Evolutionary conservation across 257 asterid genomes (phyloP).

Genomic region (Scutellaria galericulata): DNA sequence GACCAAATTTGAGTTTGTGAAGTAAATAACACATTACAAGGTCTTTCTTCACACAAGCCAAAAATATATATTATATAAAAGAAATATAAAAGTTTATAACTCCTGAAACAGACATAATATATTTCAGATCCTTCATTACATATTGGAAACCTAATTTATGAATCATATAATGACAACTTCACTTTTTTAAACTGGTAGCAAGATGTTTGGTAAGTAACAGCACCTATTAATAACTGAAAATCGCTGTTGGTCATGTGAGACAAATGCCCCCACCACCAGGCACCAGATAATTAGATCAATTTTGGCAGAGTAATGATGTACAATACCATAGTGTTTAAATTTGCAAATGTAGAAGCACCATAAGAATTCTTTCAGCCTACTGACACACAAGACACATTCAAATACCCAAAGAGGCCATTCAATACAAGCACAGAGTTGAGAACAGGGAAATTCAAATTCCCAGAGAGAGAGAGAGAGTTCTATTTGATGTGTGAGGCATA

Average conservation of each 20-base stretch:
- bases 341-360: no score
- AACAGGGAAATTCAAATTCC: background rate
- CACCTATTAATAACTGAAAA: background rate
- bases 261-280: background rate
- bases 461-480: background rate
- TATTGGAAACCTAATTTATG: background rate
- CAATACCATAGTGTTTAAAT: no score
- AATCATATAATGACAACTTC: background rate
- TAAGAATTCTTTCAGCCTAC: no score
- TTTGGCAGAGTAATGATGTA: no score
- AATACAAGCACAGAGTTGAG: no score
- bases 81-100: background rate
- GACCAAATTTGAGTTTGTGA: constrained; percentile 28
- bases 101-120: background rate
- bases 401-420: no score
- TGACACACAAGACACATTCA: no score
- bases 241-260: background rate
- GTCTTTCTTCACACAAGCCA: constrained; percentile 10
- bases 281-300: no score
- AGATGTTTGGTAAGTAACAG: background rate
- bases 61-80: background rate
- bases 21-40: background rate
- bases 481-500: background rate
- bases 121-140: no score
- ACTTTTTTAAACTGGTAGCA: background rate